Conservation (phyloP, 2,329 filamentous ascomycete species). For the Trichophyton mentagrophytes region DNA sequence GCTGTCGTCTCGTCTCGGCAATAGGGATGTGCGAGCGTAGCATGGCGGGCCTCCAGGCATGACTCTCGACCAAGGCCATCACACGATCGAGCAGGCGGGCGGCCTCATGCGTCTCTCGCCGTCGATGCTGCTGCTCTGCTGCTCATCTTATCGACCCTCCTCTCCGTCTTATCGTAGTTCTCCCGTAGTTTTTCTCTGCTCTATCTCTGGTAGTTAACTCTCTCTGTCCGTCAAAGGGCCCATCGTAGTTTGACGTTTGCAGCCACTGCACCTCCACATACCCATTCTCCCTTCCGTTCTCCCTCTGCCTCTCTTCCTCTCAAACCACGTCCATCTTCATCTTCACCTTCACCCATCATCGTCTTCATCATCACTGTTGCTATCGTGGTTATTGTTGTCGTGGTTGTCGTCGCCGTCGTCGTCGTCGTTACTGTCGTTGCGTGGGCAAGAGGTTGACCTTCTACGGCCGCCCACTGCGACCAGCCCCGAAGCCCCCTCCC, state of each 20-base stretch:
- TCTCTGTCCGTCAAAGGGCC: too few relatives aligned
- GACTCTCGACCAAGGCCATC: background rate
- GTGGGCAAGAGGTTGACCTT: background rate
- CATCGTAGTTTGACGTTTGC: background rate
- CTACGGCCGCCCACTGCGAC: background rate
- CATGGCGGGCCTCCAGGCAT: background rate
- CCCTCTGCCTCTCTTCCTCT: background rate
- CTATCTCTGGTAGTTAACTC: background rate
- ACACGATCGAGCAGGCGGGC: background rate
- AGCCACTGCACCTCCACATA: background rate
- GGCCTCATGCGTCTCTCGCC: background rate
- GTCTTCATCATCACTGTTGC: background rate
- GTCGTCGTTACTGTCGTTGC: background rate
- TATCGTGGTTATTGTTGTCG: too few relatives aligned
- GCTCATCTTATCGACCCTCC: background rate
- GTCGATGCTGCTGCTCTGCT: too few relatives aligned
- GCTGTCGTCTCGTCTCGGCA: background rate
- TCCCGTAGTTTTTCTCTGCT: background rate
- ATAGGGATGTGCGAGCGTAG: background rate
- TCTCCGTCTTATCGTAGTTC: background rate
- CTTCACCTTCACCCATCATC: too few relatives aligned
- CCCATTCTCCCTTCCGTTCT: background rate
- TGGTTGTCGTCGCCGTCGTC: background rate
- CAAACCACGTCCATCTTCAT: too few relatives aligned
- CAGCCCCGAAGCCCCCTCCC: background rate